A percentile compares a stretch with the other conserved stretches of the same genome.
phyloP scores from a whole-genome alignment of 176 grass and related monocot species.

The Aegilops sharonensis region DNA sequence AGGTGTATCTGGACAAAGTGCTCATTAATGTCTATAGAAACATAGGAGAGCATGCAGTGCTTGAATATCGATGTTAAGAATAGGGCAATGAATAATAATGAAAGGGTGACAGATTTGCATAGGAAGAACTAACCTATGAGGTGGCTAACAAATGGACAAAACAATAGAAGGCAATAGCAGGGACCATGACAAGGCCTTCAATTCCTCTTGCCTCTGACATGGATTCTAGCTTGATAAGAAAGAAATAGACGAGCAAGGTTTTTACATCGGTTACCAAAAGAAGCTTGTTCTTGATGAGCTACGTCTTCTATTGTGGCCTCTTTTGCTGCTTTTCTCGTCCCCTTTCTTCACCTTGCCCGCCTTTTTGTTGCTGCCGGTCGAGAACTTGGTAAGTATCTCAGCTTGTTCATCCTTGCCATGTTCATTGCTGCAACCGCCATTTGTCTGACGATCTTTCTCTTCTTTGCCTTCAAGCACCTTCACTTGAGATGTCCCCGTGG shows the following conservation, averaged over 20 bases:
- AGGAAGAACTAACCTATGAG: conserved; percentile 17
- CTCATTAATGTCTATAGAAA: conserved; percentile 36
- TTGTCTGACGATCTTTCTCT: conserved; percentile 28
- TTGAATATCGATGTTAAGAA: conserved; percentile 13
- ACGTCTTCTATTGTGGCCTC: conserved; percentile 41
- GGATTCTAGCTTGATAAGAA: conserved; percentile 24
- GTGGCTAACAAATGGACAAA: conserved; percentile 33
- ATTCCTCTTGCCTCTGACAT: conserved; percentile 8
- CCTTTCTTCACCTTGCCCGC: conserved; percentile 42
- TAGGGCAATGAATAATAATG: conserved; percentile 12
- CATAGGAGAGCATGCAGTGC: background rate
- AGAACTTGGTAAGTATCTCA: conserved; percentile 39
- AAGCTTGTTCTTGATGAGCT: conserved; percentile 49
- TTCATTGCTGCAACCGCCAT: conserved; percentile 3
- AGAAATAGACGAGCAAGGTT: conserved; percentile 9
- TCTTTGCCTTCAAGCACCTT: conserved; percentile 41
- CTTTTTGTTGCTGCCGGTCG: conserved; percentile 38
- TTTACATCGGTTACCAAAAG: conserved; percentile 38
- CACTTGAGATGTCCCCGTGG: conserved; percentile 58
- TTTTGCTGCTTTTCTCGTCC: conserved; percentile 37
- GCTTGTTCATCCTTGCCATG: conserved; percentile 2
- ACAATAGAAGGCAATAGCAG: conserved; percentile 5
- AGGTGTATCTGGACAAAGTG: conserved; percentile 2
- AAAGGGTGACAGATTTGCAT: background rate
- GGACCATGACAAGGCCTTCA: conserved; percentile 18